These are phyloP conservation scores for Pugionium cornutum DNA, from an alignment of 345 rosid species.

Conservation along the genomic window DNA sequence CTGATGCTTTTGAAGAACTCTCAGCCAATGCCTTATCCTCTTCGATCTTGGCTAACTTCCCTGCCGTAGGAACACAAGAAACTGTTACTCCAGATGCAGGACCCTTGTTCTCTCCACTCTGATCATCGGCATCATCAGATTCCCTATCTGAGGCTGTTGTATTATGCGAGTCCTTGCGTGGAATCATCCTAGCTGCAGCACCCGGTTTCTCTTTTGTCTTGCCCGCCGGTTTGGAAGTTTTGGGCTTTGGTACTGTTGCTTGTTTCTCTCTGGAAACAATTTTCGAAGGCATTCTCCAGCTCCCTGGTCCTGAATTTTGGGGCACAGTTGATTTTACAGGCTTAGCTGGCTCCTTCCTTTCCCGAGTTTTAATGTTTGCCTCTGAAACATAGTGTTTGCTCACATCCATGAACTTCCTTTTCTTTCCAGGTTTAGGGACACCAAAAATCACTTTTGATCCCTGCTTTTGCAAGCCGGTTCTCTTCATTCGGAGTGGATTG, in stretches of 20 bases:
- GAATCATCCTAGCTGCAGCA: slow-evolving; percentile 49
- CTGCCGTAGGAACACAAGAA: slow-evolving; percentile 43
- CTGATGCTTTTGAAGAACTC: slow-evolving; percentile 47
- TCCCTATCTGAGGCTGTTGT: slow-evolving; percentile 44
- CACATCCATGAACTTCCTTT: slow-evolving; percentile 96
- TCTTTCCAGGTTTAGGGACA: slow-evolving; percentile 97
- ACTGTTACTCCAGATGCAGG: slow-evolving; percentile 35
- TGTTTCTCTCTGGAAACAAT: slow-evolving; percentile 61
- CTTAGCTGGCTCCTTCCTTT: slow-evolving; percentile 62
- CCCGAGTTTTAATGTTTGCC: slow-evolving; percentile 46
- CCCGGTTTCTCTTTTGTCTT: slow-evolving; percentile 60
- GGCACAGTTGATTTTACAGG: slow-evolving; percentile 65
- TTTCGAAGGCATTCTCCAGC: slow-evolving; percentile 59
- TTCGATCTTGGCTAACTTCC: slow-evolving; percentile 54
- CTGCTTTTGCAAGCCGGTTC: slow-evolving; percentile 83
- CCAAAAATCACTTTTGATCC: slow-evolving; percentile 81
- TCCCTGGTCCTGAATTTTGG: slow-evolving; percentile 60
- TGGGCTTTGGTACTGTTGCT: slow-evolving; percentile 53
- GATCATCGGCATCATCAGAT: slow-evolving; percentile 43
- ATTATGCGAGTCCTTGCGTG: slow-evolving; percentile 46
- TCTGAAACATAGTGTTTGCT: slow-evolving; percentile 85
- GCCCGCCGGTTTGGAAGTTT: slow-evolving; percentile 54
- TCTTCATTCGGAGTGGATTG: slow-evolving; percentile 53
- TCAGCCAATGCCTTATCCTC: slow-evolving; percentile 51
- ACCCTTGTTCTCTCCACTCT: slow-evolving; percentile 48